Evolutionary conservation across 83 land plant genomes (phyloP), one percentile per base, ranked within the genome.

Genomic region (Picea abies): DNA sequence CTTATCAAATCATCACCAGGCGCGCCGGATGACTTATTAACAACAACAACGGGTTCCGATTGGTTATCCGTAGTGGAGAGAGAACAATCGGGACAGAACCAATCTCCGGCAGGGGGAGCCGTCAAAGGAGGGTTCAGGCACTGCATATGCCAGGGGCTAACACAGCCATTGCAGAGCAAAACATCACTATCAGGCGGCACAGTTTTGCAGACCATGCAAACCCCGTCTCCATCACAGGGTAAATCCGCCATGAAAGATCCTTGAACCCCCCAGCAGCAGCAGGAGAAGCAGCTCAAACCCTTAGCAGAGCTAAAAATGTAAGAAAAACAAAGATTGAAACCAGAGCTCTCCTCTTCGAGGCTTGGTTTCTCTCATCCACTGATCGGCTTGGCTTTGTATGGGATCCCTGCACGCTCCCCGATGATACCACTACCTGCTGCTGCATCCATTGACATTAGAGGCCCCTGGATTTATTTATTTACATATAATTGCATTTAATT

Each of bases 141-240:
- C 23, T 65, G 80, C 86, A 86, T 91, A 84, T 96, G 98, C 98
- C 98, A 96, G 12, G 94, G 94, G 22, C 95, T 91, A 81, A 80
- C 88, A 68, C 98, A 96, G 78, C 90, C 91, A 64, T 80, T 83
- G 83, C 97, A 94, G 58, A 88, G 83, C 35, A 93, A 49, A 20
- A 84, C 86, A 81, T 90, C 90, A 9, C 79, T 77, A 66, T 87
- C 94, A 20, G 90, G 82, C 37, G 95, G 95, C 83, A 79, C 78
- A 32, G 47, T 60, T 83, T 90, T 92, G 89, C 98, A 96, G 20
- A 85, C 77, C 97, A 96, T 94, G 81, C 98, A 96, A 44, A 80
- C 65, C 72, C 98, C 98, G 35, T 94, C 95, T 2, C 89, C 90
- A 83, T 93, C 94, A 86, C 96, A 94, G 11, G 98, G 98, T 39